Evolutionary conservation across 2,329 filamentous ascomycete species (phyloP).

Genomic region (Cylindrodendrum hubeiense): DNA sequence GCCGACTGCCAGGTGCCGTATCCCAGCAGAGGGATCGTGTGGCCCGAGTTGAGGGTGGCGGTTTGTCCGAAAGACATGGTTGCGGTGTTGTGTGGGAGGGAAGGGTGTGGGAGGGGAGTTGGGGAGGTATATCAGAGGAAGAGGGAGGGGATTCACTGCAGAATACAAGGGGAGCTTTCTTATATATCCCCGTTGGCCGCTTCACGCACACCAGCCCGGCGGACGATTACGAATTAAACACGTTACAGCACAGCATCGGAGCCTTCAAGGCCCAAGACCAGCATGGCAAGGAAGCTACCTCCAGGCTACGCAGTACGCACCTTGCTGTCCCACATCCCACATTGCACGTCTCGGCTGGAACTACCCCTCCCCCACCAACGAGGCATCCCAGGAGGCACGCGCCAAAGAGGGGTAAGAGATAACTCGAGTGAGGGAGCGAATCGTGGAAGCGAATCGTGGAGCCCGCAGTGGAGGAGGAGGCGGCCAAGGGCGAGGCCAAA

Average conservation of each 20-base stretch:
- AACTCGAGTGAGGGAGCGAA: too few relatives aligned
- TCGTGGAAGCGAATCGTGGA: background rate
- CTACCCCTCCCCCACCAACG: constrained; percentile 14
- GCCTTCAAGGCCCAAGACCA: background rate
- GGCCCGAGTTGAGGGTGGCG: constrained; percentile 73
- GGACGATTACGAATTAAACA: constrained; percentile 3
- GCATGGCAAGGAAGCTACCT: too few relatives aligned
- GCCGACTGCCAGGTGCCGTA: constrained; percentile 77
- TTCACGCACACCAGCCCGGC: background rate
- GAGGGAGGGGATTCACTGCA: background rate
- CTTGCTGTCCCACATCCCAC: constrained; percentile 24
- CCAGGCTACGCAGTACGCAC: constrained; percentile 19
- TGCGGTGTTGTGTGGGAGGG: constrained; percentile 6
- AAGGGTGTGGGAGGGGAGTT: background rate
- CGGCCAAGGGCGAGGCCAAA: background rate
- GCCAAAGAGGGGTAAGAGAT: constrained; percentile 16
- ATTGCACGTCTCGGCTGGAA: background rate
- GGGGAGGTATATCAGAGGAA: background rate
- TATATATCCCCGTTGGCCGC: background rate
- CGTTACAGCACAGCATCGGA: background rate
- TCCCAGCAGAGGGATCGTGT: constrained; percentile 72
- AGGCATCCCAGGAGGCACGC: background rate
- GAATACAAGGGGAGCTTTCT: background rate
- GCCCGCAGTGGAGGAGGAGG: background rate
- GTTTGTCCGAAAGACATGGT: constrained; percentile 66